Evolutionary conservation across 257 asterid species (phyloP), one percentile per base, ranked within the genome.

Genomic region (Solanum sejunctum): DNA sequence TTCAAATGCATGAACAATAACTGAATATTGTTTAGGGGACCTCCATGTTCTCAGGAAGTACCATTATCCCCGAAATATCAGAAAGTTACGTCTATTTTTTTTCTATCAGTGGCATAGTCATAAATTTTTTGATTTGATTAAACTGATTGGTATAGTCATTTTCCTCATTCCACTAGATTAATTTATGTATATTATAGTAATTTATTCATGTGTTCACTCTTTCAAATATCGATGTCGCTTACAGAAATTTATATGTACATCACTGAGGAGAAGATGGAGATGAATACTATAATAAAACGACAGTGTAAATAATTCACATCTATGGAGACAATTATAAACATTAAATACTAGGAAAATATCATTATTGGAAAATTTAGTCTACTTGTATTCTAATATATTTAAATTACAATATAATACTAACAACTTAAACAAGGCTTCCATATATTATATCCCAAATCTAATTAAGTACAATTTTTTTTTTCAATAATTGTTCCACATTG

Each of bases 401-500:
- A 60, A 69, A 8, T 80, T 39, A 21, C 83, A 71, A n/a, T 43
- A 54, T 61, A 41, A 54, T 39, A 41, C 23, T 20, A 85, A 12
- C 5, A 18, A 70, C 18, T 18, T 16, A 18, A 51, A 69, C 47
- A 67, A 49, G 26, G 55, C 57, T 52, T 12, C 66, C 81, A 86
- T 41, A 84, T 12, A 70, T 63, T 7, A 63, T 58, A 64, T 80
- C 82, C 63, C 86, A 67, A 80, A 81, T 47, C 77, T 71, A 32
- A 32, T 32, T 32, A 47, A 84, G 79, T 70, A 41, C 63, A 51
- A 43, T 13, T 12, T 17, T 32, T 32, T 51, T 67, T 13, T 8
- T 72, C 28, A 88, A 47, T 85, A 84, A 28, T 82, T 88, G 85
- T 80, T 91, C 93, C 93, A 91, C 87, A 90, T 86, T 67, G 87